phyloP scores from a whole-genome alignment of 176 grass and related monocot species.

The Olyra latifolia region DNA sequence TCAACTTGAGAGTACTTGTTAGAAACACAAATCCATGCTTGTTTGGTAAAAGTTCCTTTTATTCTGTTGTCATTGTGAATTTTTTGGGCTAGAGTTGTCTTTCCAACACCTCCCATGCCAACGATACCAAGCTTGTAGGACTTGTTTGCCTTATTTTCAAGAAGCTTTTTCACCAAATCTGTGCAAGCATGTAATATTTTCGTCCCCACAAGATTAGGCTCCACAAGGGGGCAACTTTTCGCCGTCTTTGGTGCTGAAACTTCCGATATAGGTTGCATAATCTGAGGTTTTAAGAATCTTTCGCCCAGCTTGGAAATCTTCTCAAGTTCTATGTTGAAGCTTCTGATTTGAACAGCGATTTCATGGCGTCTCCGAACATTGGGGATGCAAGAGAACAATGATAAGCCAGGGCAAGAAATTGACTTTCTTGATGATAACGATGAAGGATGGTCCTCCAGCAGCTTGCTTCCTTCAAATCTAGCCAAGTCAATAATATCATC shows the following conservation, averaged over 20 bases:
- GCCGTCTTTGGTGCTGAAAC: background rate
- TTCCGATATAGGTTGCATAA: background rate
- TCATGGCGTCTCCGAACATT: background rate
- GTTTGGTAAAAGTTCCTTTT: background rate
- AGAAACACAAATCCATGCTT: slow-evolving; percentile 36
- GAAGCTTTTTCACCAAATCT: background rate
- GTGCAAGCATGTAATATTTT: background rate
- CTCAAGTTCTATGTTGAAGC: background rate
- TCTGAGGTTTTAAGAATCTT: background rate
- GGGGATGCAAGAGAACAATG: background rate
- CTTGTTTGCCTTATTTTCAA: background rate
- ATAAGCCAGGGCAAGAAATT: background rate
- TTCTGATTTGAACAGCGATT: background rate
- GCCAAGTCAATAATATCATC: slow-evolving; percentile 44
- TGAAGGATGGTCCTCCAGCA: background rate
- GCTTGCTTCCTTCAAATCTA: slow-evolving; percentile 24
- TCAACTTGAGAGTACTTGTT: slow-evolving; percentile 3
- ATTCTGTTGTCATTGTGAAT: slow-evolving; percentile 31
- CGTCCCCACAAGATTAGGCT: slow-evolving; percentile 35
- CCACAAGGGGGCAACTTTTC: background rate
- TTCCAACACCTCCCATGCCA: background rate
- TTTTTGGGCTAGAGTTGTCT: slow-evolving; percentile 36
- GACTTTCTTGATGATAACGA: slow-evolving; percentile 8
- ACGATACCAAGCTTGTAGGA: background rate
- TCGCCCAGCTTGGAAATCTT: background rate